A percentile compares a stretch with the other conserved stretches of the same genome.
Evolutionary conservation across 805 yeast species (phyloP).

Genomic region (Pichia cabralensis): DNA sequence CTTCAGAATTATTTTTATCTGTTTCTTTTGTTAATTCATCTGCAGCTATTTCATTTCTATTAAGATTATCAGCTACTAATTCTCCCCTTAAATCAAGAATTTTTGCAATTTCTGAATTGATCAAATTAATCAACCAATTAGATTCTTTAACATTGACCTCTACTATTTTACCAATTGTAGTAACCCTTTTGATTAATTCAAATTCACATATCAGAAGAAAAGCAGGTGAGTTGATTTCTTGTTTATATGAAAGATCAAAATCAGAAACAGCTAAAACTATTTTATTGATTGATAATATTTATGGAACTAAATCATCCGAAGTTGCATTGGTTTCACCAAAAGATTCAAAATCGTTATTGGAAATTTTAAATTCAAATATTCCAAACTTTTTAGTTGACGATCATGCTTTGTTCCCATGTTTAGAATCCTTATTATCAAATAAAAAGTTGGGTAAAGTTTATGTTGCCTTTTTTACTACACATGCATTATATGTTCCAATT

Average conservation of each 20-base stretch:
- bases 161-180: slow-evolving; percentile 47
- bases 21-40: slow-evolving; percentile 16
- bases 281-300: slow-evolving; percentile 45
- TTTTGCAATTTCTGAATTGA: slow-evolving; percentile 35
- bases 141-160: slow-evolving; percentile 30
- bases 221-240: slow-evolving; percentile 29
- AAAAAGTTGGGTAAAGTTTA: slow-evolving; percentile 47
- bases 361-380: slow-evolving; percentile 27
- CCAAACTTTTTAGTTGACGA: slow-evolving; percentile 42
- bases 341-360: slow-evolving; percentile 44
- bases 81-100: slow-evolving; percentile 51
- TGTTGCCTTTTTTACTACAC: slow-evolving; percentile 59
- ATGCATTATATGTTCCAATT: slow-evolving; percentile 42
- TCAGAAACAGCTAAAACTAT: slow-evolving; percentile 29
- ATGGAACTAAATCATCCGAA: slow-evolving; percentile 37
- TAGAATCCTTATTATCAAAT: slow-evolving; percentile 32
- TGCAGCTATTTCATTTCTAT: slow-evolving; percentile 41
- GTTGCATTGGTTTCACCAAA: slow-evolving; percentile 53
- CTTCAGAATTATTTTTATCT: slow-evolving; percentile 13
- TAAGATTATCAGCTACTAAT: slow-evolving; percentile 46
- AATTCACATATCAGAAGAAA: slow-evolving; percentile 41
- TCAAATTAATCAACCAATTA: slow-evolving; percentile 26
- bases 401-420: slow-evolving; percentile 31
- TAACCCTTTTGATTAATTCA: slow-evolving; percentile 43
- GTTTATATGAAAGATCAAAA: slow-evolving; percentile 17